Conservation (phyloP, 2,329 filamentous ascomycete genomes). For the Botrytis sinoallii region DNA sequence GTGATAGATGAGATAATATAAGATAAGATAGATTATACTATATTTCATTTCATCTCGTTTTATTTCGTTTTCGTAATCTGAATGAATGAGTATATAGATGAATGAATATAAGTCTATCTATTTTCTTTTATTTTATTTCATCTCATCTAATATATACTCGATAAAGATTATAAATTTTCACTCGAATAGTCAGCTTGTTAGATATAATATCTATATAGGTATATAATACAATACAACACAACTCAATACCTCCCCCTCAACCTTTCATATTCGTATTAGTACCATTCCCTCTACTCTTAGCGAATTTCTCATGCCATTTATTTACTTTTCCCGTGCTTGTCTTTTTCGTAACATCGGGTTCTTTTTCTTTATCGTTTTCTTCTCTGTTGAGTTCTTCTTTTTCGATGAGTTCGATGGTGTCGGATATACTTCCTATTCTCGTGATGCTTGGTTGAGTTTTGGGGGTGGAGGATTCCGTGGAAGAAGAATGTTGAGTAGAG, state of each 20-base stretch:
- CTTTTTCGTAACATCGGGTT: constrained; percentile 22
- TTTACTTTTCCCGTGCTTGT: constrained; percentile 37
- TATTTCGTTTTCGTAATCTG: too few species aligned
- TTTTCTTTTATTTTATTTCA: too few species aligned
- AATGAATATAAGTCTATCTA: too few species aligned
- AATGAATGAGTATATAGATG: too few species aligned
- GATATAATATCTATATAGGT: too few species aligned
- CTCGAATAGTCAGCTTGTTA: too few species aligned
- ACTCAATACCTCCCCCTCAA: background rate
- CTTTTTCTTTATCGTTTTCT: constrained; percentile 15
- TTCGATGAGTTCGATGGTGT: constrained; percentile 58
- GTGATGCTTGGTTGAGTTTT: constrained; percentile 43
- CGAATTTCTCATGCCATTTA: constrained; percentile 62
- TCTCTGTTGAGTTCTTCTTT: constrained; percentile 33
- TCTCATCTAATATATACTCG: too few species aligned
- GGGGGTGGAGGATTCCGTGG: constrained; percentile 32
- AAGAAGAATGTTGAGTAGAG: constrained; percentile 26
- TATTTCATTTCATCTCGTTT: too few species aligned
- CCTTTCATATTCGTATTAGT: background rate
- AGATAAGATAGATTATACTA: too few species aligned
- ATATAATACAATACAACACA: too few species aligned
- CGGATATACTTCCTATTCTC: constrained; percentile 55
- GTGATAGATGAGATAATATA: too few species aligned
- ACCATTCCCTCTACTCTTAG: constrained; percentile 27
- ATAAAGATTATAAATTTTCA: too few species aligned